phyloP scores from a whole-genome alignment of 805 yeast species.

The Spathaspora sp. region DNA sequence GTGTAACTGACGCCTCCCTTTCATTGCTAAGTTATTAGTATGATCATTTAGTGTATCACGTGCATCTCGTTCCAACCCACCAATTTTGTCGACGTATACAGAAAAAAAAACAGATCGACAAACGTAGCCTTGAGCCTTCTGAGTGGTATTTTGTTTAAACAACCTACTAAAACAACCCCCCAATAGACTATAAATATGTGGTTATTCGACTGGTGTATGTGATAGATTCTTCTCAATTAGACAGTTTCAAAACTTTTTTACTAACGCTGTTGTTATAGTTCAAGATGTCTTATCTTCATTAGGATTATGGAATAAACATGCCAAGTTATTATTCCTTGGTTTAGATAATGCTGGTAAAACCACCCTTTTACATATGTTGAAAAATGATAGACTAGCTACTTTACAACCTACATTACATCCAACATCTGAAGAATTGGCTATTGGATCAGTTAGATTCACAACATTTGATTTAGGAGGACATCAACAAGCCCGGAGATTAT shows the following conservation, averaged over 20 bases:
- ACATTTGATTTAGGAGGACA: slow-evolving; percentile 99
- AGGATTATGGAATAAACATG: slow-evolving; percentile 49
- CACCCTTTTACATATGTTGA: slow-evolving; percentile 45
- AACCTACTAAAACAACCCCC: not conserved
- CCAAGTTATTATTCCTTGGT: slow-evolving; percentile 44
- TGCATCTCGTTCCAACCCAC: not conserved
- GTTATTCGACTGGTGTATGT: slow-evolving; percentile 22
- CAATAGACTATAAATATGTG: slow-evolving; percentile 11
- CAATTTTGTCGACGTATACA: not conserved
- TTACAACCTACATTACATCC: slow-evolving; percentile 98
- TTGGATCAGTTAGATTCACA: slow-evolving; percentile 94
- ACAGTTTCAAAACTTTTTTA: not conserved
- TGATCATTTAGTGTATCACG: not conserved
- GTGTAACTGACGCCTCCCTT: not conserved
- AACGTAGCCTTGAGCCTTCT: no score
- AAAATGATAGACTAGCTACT: slow-evolving; percentile 95
- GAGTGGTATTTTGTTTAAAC: no score
- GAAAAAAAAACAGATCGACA: not conserved
- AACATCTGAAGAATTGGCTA: slow-evolving; percentile 95
- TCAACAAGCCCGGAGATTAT: slow-evolving; percentile 96
- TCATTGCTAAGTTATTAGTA: not conserved
- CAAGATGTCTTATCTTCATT: slow-evolving; percentile 44
- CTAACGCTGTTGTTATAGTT: slow-evolving; percentile 14
- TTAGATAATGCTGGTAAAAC: slow-evolving; percentile 48
- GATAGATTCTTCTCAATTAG: not conserved